Percentiles rank a stretch among this genome's conserved stretches.
These are phyloP conservation scores for Boletus reticuloceps DNA, from an alignment of 768 basidiomycete species.

Conservation along the genomic window DNA sequence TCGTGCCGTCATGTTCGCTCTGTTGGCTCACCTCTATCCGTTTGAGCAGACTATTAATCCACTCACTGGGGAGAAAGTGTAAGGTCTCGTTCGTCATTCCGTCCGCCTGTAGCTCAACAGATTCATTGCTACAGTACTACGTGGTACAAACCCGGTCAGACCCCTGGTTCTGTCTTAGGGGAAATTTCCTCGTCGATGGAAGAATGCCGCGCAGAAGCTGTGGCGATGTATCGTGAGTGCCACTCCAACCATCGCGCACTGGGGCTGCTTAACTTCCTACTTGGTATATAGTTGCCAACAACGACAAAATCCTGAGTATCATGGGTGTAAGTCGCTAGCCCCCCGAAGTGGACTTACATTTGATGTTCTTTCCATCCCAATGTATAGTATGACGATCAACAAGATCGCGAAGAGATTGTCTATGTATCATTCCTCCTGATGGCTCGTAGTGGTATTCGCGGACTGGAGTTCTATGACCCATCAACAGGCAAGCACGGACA, in stretches of 20 bases:
- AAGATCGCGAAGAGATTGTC: slow-evolving; percentile 76
- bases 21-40: not conserved
- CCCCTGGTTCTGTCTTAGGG: slow-evolving; percentile 76
- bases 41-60: slow-evolving; percentile 70
- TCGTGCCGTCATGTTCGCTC: not conserved
- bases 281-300: slow-evolving; percentile 57
- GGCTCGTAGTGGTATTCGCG: slow-evolving; percentile 80
- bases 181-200: slow-evolving; percentile 90
- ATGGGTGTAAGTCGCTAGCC: slow-evolving; percentile 58
- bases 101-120: not conserved
- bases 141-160: slow-evolving; percentile 90
- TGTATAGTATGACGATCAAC: slow-evolving; percentile 57
- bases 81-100: slow-evolving; percentile 19
- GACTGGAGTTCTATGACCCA: slow-evolving; percentile 83
- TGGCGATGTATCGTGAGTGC: slow-evolving; percentile 71
- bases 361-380: not conserved
- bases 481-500: slow-evolving; percentile 80
- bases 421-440: slow-evolving; percentile 81
- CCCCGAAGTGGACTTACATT: not conserved
- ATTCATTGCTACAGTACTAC: slow-evolving; percentile 46
- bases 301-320: slow-evolving; percentile 72
- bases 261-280: not conserved
- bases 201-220: slow-evolving; percentile 90
- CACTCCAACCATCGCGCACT: not conserved
- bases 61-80: slow-evolving; percentile 75